Evolutionary conservation across 129 eudicot species (phyloP).

Genomic region (Chrysanthemum lavandulifolium): DNA sequence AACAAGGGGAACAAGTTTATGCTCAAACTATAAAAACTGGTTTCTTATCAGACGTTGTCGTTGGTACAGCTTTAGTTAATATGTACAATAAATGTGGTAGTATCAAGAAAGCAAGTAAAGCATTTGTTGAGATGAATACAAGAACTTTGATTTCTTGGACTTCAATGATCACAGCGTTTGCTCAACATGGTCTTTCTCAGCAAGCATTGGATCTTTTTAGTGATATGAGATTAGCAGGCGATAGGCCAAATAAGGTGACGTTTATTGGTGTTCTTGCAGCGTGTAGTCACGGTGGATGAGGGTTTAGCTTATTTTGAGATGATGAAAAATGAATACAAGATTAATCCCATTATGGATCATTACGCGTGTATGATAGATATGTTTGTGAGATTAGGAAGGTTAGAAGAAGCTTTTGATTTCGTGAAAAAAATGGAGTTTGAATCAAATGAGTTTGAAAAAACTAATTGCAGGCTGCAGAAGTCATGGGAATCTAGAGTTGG

Average conservation of each 20-base stretch:
- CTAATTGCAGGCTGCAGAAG: slow-evolving; percentile 86
- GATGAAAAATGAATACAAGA: slow-evolving; percentile 78
- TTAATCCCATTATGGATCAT: slow-evolving; percentile 76
- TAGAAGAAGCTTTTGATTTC: slow-evolving; percentile 85
- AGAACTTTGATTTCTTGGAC: slow-evolving; percentile 94
- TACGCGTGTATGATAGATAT: slow-evolving; percentile 74
- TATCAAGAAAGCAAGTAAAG: slow-evolving; percentile 66
- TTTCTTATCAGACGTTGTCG: slow-evolving; percentile 67
- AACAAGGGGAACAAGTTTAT: slow-evolving; percentile 91
- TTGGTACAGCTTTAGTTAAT: slow-evolving; percentile 75
- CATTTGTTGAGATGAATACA: slow-evolving; percentile 70
- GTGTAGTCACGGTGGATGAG: slow-evolving; percentile 78
- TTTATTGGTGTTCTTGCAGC: slow-evolving; percentile 84
- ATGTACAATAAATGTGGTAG: slow-evolving; percentile 92
- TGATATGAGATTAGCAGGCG: slow-evolving; percentile 81
- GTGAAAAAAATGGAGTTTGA: slow-evolving; percentile 59
- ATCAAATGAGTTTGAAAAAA: slow-evolving; percentile 52
- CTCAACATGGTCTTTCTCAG: slow-evolving; percentile 62
- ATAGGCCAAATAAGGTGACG: slow-evolving; percentile 73
- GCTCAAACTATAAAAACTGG: slow-evolving; percentile 68
- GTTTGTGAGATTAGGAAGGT: slow-evolving; percentile 76
- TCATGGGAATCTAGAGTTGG: slow-evolving; percentile 69
- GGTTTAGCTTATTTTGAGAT: slow-evolving; percentile 62
- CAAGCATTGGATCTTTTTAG: slow-evolving; percentile 75
- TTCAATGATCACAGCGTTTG: slow-evolving; percentile 78